These are phyloP conservation scores for Naegleria fowleri DNA, from an alignment of 208 protist genomes.

Conservation along the genomic window DNA sequence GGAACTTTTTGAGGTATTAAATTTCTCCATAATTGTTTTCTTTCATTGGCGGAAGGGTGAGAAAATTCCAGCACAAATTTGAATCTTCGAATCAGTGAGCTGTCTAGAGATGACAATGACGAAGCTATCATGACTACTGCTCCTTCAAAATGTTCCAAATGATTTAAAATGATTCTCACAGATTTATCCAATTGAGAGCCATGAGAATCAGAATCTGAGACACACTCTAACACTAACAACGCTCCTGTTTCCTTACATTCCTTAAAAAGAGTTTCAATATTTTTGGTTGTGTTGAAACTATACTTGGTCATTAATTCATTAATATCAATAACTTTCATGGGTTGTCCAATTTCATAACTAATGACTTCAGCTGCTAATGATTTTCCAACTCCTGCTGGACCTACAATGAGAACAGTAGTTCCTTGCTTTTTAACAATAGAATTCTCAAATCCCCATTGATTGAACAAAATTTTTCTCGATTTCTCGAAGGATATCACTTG, in stretches of 20 bases:
- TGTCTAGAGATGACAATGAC: not conserved
- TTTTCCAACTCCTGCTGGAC: conserved; percentile 62
- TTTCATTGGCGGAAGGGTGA: not conserved
- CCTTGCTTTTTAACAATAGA: not conserved
- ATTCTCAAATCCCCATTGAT: conserved; percentile 5
- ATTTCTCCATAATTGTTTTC: not conserved
- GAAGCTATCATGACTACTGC: not conserved
- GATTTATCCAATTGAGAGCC: not conserved
- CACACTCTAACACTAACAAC: not conserved
- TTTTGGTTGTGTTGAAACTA: conserved; percentile 1
- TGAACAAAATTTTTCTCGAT: not conserved
- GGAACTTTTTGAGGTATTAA: not conserved
- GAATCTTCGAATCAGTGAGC: not conserved
- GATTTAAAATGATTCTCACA: not conserved
- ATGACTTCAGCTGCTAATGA: conserved; percentile 73
- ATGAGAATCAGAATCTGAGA: not conserved
- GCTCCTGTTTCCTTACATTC: not conserved
- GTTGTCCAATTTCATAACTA: conserved; percentile 75
- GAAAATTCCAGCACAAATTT: not conserved
- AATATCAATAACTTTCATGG: conserved; percentile 72
- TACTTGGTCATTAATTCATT: conserved; percentile 13
- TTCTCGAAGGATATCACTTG: not conserved
- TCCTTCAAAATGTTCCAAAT: not conserved
- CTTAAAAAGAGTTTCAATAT: not conserved
- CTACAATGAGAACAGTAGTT: not conserved